Base-by-base conservation (phyloP, 2,329 filamentous ascomycete genomes). In the Botryosphaeria dothidea region DNA sequence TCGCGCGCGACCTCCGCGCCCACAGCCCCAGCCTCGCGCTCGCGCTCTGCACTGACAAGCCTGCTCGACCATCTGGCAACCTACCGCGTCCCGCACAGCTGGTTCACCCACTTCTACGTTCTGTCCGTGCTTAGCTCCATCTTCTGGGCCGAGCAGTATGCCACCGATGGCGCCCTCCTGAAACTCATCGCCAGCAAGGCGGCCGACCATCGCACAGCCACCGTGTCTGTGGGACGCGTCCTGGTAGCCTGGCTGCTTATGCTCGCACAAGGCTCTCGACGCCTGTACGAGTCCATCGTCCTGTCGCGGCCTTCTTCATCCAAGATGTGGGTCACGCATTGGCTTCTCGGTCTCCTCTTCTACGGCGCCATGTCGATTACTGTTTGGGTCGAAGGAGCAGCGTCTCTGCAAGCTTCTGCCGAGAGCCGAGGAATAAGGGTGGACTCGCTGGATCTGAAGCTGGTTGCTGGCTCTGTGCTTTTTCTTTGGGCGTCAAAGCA, bases 61-160 rank as follows among this genome's bases (percentile, higher is more conserved):
- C 57, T 81, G 51, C 79, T 88, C 66, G 85, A 88, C 70, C 74
- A 73, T 65, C 71, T 85, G 21, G 83, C 85, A 36, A 79, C 76
- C 41, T 75, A 85, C 69, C 86, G 86, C 73, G 90, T 97, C 38
- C 93, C 94, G 23, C 95, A 98, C 79, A 85, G 85, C 67, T 98
- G 92, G 88, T 98, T 98, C 77, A 85, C 84, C 48, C 91, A 95
- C 71, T 98, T 97, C 79, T 98, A 99, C 76, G 73, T 91, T 62
- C 75, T 88, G 38, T 94, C 92, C 3, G 79, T 93, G 4, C 73
- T 81, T 1, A 88, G 86, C 66, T 93, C 92, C 0, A 71, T 87
- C 4, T 90, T 93, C 75, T 97, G 93, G 92, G 85, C 83, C 0
- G 77, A 79, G 69, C 89, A 93, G 75, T 85, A 90, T 62, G 68